Evolutionary conservation across 2,329 filamentous ascomycete genomes (phyloP), one percentile per base, ranked within the genome.

Genomic region (Aspergillus piperis): DNA sequence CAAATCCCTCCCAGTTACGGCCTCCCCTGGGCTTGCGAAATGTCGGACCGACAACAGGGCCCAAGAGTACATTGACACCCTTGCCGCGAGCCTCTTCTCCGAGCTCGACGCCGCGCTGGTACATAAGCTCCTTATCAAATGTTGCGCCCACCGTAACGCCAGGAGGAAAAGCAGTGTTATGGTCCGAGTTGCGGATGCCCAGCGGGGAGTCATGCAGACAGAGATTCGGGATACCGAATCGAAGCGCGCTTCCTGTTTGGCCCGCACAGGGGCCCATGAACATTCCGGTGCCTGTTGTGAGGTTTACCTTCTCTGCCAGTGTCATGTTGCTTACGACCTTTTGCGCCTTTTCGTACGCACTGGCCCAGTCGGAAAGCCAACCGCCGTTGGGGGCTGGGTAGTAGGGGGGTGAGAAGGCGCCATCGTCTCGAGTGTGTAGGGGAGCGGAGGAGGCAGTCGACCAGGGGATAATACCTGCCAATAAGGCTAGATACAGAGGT

Each of bases 61-160:
- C 90, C 7, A 93, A 81, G 66, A 86, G 87, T 57, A 91, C 81
- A 70, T 92, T 88, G 42, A 88, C 82, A 2, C 90, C 90, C 71
- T 92, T 92, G 2, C 88, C 88, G 17, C 87, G 84, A 57, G 88
- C 88, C 71, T 93, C 90, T 65, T 87, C 79, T 21, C 90, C 90
- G 5, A 92, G 77, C 2, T 87, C 89, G 13, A 86, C 83, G 2
- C 85, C 90, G 27, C 90, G 84, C 54, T 84, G 81, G 64, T 89
- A 88, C 75, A 92, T 88, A 53, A 92, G 78, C 15, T 84, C 79
- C 77, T 91, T 92, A 75, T 90, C 88, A 71, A 87, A 92, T 0
- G 90, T 92, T 2, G 89, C 89, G 17, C 88, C 90, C 1, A 84
- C 84, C 0, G 88, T 92, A 66, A 94, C 90, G n/a, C 90, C 90